Base-by-base conservation (phyloP, 257 asterid species). In the Solanum dulcamara region DNA sequence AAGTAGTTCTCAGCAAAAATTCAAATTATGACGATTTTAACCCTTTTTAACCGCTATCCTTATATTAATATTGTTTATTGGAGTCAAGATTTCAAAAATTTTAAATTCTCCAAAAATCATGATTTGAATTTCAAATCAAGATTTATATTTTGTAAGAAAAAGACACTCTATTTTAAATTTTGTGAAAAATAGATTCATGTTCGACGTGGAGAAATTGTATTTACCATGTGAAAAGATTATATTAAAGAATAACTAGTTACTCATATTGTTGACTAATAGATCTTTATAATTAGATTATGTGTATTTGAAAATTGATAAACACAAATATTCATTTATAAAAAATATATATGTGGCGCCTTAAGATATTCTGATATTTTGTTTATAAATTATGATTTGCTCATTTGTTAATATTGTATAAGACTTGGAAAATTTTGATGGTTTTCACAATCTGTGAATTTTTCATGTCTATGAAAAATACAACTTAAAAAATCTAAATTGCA, bases 1-100 rank as follows among this genome's bases (percentile, higher is more conserved):
- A 64, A 81, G 81, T 33, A 57, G 81, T 57, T 35, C 17, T 40
- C 17, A 82, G 70, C 35, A 81, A 83, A 86, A 86, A 70, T 92
- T 92, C 93, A 90, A 90, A 91, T 77, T 81, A 75, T 90, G 91
- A 91, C 92, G 6, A 44, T 72, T 51, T 15, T 89, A 85, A 72
- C 93, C 93, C 87, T 83, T 84, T 46, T 51, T 87, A 86, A 84
- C 90, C 88, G 82, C 40, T 75, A 26, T 28, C 82, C 59, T 75
- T 26, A 15, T n/a, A n/a, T 40, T 40, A 40, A 24, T 8, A 71
- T 37, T 20, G 12, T 18, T 68, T 18, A 33, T 53, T 59, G 67
- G 0, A 6, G n/a, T 4, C 15, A 59, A 10, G 10, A 59, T 1
- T n/a, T 57, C 28, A 57, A 57, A 57, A 57, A 57, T 22, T 57